Base-by-base conservation (phyloP, 306 rosid genomes). In the Castanospermum australe region DNA sequence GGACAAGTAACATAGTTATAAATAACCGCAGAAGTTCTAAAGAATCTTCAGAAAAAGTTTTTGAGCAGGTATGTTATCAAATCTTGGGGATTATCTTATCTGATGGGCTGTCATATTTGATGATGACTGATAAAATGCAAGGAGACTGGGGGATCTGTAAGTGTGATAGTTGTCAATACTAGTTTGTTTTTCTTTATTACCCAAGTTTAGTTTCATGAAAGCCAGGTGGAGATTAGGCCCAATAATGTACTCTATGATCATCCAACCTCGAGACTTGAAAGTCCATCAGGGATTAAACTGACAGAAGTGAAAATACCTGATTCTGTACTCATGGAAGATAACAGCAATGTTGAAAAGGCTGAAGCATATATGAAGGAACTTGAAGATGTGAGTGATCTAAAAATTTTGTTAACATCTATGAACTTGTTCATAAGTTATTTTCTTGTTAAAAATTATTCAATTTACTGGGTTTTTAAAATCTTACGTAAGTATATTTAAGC, bases 281-380 rank as follows among this genome's bases (percentile, higher is more conserved):
- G 78, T 79, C 84, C 89, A 67, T 67, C 67, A 22, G 80, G 18
- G 84, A 69, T 79, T 57, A 85, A 85, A 64, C 54, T 74, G 75
- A 85, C 76, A 78, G 96, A 91, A 78, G 65, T 86, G 67, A 90
- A 85, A 85, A 79, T 86, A 41, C 79, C 76, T 45, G 80, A 64
- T 80, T 80, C 89, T 73, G 62, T 78, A 24, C 76, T 66, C 5
- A 52, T 80, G 81, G 97, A 90, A 75, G 92, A 87, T 76, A 87
- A 91, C 77, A 83, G 87, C 77, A 90, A 72, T 77, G 90, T 95
- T 68, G 92, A 87, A 90, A 92, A 91, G 85, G 98, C 97, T 75
- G 96, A 91, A 82, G 89, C 88, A 17, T 91, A 85, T 80, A 63
- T 89, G 67, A 90, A 90, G 86, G 97, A 95, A 70, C 98, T 95